Evolutionary conservation across 2,329 filamentous ascomycete species (phyloP), one percentile per base, ranked within the genome.

Genomic region (Nannizziopsis barbatae): DNA sequence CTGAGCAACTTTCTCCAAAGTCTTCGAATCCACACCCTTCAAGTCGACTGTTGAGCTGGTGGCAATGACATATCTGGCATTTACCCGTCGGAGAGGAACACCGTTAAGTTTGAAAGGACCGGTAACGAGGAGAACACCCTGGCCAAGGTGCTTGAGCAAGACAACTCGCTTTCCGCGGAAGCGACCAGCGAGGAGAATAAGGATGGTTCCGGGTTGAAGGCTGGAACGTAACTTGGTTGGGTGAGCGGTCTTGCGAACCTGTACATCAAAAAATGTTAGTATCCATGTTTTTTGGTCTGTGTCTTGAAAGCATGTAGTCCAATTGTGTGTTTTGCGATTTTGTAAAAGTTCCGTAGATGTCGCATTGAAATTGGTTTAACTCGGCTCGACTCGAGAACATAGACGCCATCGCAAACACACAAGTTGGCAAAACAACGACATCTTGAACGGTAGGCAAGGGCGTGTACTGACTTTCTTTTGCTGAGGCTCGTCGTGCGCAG

Each of bases 81-180:
- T 73, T 53, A 73, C 70, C 72, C 86, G 82, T 75, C 92, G 84
- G 68, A 98, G 84, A 63, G 92, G 92, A 60, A 98, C 92, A 74
- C 92, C 92, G 79, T 98, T 98, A 77, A 98, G 84, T 84, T 96
- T 98, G 86, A 96, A 98, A 71, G 92, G 92, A 66, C 92, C 92
- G 70, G 92, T 98, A 66, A 98, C 88, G 71, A 98, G 87, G 72
- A 98, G 88, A 60, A 95, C 87, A 76, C 92, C 92, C 78, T 95
- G 87, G 69, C 86, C 79, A 68, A 98, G 89, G 74, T 84, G 81
- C 83, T 96, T 96, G 72, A 98, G 85, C 75, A 96, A 88, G 68
- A 98, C 80, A 67, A 98, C 92, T 71, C 92, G 92, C 88, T 98
- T 98, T 80, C 92, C 92, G 67, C 92, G 90, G 87, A 96, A 98